Conservation (phyloP, 2,329 filamentous ascomycete genomes). For the Cladosporium sp. region DNA sequence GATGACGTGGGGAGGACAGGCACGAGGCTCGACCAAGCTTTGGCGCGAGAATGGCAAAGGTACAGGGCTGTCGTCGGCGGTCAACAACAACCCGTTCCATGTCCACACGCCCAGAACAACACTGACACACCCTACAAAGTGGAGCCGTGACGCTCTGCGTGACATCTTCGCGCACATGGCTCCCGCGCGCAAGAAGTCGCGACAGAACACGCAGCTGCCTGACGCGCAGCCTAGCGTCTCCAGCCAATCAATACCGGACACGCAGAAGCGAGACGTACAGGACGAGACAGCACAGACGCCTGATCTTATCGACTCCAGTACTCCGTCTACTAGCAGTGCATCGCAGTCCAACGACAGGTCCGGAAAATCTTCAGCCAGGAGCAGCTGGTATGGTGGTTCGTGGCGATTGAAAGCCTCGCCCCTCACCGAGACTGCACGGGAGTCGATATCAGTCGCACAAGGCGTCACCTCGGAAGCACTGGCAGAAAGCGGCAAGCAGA, state of each 20-base stretch:
- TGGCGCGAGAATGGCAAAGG: conserved; percentile 5
- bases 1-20: background rate
- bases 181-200: conserved; percentile 21
- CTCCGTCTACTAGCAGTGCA: background rate
- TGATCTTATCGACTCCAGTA: background rate
- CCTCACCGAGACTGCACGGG: conserved; percentile 49
- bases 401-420: conserved; percentile 51
- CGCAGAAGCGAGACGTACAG: conserved; percentile 14
- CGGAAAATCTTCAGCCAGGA: conserved; percentile 7
- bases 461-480: conserved; percentile 47
- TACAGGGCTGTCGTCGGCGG: background rate
- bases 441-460: conserved; percentile 49
- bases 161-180: conserved; percentile 17
- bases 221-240: background rate
- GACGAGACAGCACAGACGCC: conserved; percentile 2
- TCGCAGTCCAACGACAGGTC: conserved; percentile 1
- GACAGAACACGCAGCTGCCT: conserved; percentile 17
- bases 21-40: conserved; percentile 10
- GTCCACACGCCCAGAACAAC: background rate
- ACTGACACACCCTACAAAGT: background rate
- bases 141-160: conserved; percentile 14
- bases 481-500: conserved; percentile 34
- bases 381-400: conserved; percentile 50
- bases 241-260: conserved; percentile 19
- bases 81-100: background rate